Evolutionary conservation across 805 yeast genomes (phyloP).

Genomic region (Barnettozyma californica): DNA sequence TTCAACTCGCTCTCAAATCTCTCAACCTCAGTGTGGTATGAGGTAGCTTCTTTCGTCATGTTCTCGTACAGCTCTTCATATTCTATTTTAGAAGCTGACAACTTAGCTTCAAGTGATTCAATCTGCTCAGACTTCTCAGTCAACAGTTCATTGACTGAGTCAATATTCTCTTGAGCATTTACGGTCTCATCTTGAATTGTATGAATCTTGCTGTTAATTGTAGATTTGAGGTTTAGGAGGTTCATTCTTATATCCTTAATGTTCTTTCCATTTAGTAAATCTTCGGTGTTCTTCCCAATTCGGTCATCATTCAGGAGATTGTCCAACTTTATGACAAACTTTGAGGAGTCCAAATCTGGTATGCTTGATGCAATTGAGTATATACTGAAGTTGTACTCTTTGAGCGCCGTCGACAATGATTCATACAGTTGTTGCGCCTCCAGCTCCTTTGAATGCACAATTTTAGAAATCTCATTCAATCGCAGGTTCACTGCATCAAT

Average conservation of each 20-base stretch:
- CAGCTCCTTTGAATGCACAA: slow-evolving; percentile 43
- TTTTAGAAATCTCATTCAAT: slow-evolving; percentile 41
- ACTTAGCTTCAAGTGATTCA: slow-evolving; percentile 52
- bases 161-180: slow-evolving; percentile 53
- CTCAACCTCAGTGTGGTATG: slow-evolving; percentile 61
- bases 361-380: slow-evolving; percentile 40
- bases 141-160: slow-evolving; percentile 48
- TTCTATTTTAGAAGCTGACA: slow-evolving; percentile 45
- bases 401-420: slow-evolving; percentile 45
- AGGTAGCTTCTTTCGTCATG: slow-evolving; percentile 45
- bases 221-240: slow-evolving; percentile 40
- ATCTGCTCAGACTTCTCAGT: slow-evolving; percentile 51
- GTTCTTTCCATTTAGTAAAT: slow-evolving; percentile 33
- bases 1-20: slow-evolving; percentile 54
- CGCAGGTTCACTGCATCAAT: slow-evolving; percentile 43
- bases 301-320: slow-evolving; percentile 36
- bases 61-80: slow-evolving; percentile 53
- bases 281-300: slow-evolving; percentile 42
- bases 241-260: slow-evolving; percentile 33
- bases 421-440: slow-evolving; percentile 46
- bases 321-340: slow-evolving; percentile 38
- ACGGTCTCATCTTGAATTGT: slow-evolving; percentile 52
- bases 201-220: slow-evolving; percentile 41
- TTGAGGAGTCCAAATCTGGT: slow-evolving; percentile 21
- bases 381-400: slow-evolving; percentile 50